These are phyloP conservation scores for Calcarisporium arbuscula DNA, from an alignment of 2,329 filamentous ascomycete species.

Conservation along the genomic window DNA sequence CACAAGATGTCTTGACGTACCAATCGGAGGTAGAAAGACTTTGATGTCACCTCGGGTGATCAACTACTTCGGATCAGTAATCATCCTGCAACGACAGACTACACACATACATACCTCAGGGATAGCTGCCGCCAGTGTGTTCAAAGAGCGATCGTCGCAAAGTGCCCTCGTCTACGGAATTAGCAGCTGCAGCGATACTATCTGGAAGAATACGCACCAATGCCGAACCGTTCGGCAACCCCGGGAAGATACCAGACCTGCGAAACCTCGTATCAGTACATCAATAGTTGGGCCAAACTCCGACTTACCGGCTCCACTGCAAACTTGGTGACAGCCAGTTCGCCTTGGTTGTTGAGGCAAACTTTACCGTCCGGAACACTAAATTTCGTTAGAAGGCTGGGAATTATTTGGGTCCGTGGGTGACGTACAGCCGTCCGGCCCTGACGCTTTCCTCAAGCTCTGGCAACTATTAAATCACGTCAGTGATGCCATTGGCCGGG, in stretches of 20 bases:
- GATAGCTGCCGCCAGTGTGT: slow-evolving; percentile 92
- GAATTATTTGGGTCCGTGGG: background rate
- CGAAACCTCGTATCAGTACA: background rate
- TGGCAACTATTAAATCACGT: slow-evolving; percentile 49
- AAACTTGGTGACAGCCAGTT: slow-evolving; percentile 91
- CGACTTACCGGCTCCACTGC: slow-evolving; percentile 83
- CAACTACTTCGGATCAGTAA: slow-evolving; percentile 40
- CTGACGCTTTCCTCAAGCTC: slow-evolving; percentile 87
- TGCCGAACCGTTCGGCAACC: slow-evolving; percentile 88
- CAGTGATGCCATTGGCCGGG: background rate
- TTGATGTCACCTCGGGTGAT: slow-evolving; percentile 95
- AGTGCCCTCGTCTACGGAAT: slow-evolving; percentile 66
- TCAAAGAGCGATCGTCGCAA: slow-evolving; percentile 86
- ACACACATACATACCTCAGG: slow-evolving; percentile 51
- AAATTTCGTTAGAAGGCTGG: slow-evolving; percentile 9
- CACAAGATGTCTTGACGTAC: too few relatives aligned
- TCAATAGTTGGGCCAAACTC: background rate
- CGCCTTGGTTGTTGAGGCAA: slow-evolving; percentile 76
- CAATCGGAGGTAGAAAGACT: slow-evolving; percentile 90
- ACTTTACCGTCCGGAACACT: slow-evolving; percentile 76
- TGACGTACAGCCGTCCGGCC: slow-evolving; percentile 60
- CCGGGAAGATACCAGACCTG: slow-evolving; percentile 76
- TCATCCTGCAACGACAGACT: background rate
- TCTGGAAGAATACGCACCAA: slow-evolving; percentile 45
- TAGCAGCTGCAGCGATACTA: slow-evolving; percentile 11